phyloP scores from a whole-genome alignment of 2,329 filamentous ascomycete genomes.

The Pseudocercospora fuligena region DNA sequence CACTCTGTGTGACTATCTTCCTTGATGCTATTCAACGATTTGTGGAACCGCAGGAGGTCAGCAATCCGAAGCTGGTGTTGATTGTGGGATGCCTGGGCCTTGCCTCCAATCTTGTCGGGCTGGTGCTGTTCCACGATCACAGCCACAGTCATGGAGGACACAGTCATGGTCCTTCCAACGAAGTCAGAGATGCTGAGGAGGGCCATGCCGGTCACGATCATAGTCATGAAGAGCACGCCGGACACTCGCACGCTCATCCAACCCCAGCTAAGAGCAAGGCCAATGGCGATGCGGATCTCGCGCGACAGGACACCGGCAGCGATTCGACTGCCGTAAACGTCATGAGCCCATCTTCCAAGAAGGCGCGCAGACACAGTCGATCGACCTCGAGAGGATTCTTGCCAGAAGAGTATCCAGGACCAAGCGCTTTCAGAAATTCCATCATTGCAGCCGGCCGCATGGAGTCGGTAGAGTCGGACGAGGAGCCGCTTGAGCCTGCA shows the following conservation, averaged over 20 bases:
- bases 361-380: slow-evolving; percentile 62
- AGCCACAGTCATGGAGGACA: slow-evolving; percentile 76
- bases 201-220: slow-evolving; percentile 57
- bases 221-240: slow-evolving; percentile 61
- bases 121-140: slow-evolving; percentile 91
- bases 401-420: slow-evolving; percentile 75
- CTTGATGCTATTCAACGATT: slow-evolving; percentile 93
- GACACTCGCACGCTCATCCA: slow-evolving; percentile 53
- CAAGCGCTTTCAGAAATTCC: slow-evolving; percentile 86
- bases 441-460: slow-evolving; percentile 83
- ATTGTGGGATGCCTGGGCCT: slow-evolving; percentile 87
- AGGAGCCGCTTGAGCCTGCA: slow-evolving; percentile 59
- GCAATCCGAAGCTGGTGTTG: slow-evolving; percentile 82
- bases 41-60: slow-evolving; percentile 85
- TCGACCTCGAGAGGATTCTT: slow-evolving; percentile 61
- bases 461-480: slow-evolving; percentile 59
- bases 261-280: slow-evolving; percentile 32
- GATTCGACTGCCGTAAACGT: slow-evolving; percentile 31
- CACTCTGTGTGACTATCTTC: slow-evolving; percentile 93
- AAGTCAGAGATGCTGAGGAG: slow-evolving; percentile 54
- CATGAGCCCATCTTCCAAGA: slow-evolving; percentile 44
- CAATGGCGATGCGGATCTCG: slow-evolving; percentile 58
- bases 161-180: slow-evolving; percentile 53
- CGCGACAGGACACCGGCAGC: slow-evolving; percentile 60
- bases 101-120: slow-evolving; percentile 83